Evolutionary conservation across 306 rosid genomes (phyloP).

Genomic region (Fragaria vesca): DNA sequence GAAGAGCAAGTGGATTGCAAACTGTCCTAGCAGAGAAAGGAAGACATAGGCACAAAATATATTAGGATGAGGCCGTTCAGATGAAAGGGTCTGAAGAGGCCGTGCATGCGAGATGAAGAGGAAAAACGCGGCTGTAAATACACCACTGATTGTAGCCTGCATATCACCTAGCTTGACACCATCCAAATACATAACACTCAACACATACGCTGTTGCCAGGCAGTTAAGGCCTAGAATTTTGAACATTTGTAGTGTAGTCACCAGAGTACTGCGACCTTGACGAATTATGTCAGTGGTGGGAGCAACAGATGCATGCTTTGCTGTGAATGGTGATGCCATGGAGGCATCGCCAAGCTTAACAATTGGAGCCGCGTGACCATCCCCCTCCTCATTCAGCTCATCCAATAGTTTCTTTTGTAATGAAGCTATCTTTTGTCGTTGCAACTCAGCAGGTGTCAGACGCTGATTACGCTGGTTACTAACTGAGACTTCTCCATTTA

Average conservation of each 20-base stretch:
- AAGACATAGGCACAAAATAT: conserved; percentile 78
- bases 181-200: conserved; percentile 99
- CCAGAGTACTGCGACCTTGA: conserved; percentile 97
- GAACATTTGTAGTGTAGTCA: conserved; percentile 98
- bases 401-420: conserved; percentile 72
- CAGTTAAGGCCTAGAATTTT: conserved; percentile 97
- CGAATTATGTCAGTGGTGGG: conserved; percentile 96
- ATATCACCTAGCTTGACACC: conserved; percentile 96
- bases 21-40: conserved; percentile 93
- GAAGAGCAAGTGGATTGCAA: conserved; percentile 70
- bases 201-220: conserved; percentile 94
- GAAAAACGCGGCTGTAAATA: conserved; percentile 96
- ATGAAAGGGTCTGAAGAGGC: conserved; percentile 82
- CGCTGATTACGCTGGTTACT: conserved; percentile 43
- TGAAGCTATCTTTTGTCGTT: conserved; percentile 60
- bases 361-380: conserved; percentile 77
- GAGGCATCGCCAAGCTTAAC: conserved; percentile 99
- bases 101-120: conserved; percentile 98
- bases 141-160: conserved; percentile 98
- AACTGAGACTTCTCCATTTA: conserved; percentile 62
- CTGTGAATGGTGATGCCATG: conserved; percentile 99
- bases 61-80: conserved; percentile 91
- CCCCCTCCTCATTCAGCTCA: conserved; percentile 93
- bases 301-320: conserved; percentile 94
- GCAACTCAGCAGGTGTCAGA: conserved; percentile 64